Conservation (phyloP, 2,329 filamentous ascomycete genomes). For the Neofusicoccum sp. region DNA sequence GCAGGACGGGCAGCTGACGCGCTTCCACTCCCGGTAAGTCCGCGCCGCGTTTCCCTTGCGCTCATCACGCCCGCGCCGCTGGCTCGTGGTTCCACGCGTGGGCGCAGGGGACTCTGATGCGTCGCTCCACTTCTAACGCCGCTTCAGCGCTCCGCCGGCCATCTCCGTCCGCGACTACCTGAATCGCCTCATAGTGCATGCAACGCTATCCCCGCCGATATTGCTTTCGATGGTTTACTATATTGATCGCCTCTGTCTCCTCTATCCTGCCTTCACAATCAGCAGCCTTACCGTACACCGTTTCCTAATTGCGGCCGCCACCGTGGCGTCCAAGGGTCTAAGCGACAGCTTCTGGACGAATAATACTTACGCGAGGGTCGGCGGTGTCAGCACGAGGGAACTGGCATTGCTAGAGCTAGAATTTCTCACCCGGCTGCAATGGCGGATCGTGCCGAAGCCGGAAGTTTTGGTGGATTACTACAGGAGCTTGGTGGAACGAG, state of each 20-base stretch:
- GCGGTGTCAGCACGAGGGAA: constrained; percentile 86
- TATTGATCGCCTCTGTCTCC: constrained; percentile 87
- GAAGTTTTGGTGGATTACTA: constrained; percentile 95
- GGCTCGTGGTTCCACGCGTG: neutral
- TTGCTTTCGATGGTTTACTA: constrained; percentile 99
- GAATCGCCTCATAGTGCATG: constrained; percentile 87
- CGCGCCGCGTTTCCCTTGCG: neutral
- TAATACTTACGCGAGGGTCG: constrained; percentile 89
- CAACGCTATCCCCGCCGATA: constrained; percentile 87
- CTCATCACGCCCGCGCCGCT: neutral
- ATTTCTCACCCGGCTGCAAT: constrained; percentile 87
- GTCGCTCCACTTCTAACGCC: constrained; percentile 12
- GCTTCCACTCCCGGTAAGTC: constrained; percentile 85
- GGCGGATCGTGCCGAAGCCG: constrained; percentile 94
- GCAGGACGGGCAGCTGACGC: constrained; percentile 79
- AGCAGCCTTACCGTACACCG: constrained; percentile 95
- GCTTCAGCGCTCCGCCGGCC: constrained; percentile 67
- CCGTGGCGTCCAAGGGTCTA: constrained; percentile 91
- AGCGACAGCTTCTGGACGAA: constrained; percentile 99
- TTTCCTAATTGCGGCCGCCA: constrained; percentile 92
- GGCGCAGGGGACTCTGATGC: neutral
- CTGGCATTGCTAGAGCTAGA: constrained; percentile 89
- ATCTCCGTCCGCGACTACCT: constrained; percentile 95
- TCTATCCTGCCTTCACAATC: constrained; percentile 94
- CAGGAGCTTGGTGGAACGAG: constrained; percentile 72